Base-by-base conservation (phyloP, 2,329 filamentous ascomycete species). In the Magnaporthales sp. region DNA sequence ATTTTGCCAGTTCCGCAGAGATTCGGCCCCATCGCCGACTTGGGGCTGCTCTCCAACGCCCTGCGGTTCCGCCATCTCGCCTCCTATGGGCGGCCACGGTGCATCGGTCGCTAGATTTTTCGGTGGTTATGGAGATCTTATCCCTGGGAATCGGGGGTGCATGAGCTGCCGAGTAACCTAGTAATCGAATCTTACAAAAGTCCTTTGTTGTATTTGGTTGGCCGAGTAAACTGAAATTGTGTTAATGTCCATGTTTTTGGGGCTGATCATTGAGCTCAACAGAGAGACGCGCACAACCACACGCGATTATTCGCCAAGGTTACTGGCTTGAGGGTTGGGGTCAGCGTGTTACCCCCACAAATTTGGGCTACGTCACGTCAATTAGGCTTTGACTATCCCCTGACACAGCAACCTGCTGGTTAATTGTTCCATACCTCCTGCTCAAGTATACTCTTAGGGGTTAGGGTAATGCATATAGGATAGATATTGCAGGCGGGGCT, bases 1-100 rank as follows among this genome's bases (percentile, higher is more conserved):
- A 19, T 75, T 75, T 61, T 75, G 68, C 86, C 86, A 86, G 69
- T 82, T 78, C 66, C 71, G 71, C 61, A 68, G 2, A 26, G 54
- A 22, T 6, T 58, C 54, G 54, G n/a, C 11, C 54, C n/a, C 54
- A 5, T 58, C 54, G 54, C 54, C 54, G 54, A 8, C 9, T 26
- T 22, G n/a, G 22, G n/a, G 22, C 9, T 58, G 10, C 54, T 22
- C 54, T 26, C 24, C 54, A 26, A 58, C n/a, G 8, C 54, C 54
- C 54, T 58, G 54, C 54, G 54, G 8, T 26, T 58, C 54, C 54
- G 54, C 54, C 54, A 58, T 58, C 54, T 58, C 54, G 54, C 22
- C 54, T 58, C 54, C 54, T 26, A 58, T 8, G n/a, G 54, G 54
- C 54, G 54, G 54, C 54, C 54, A 58, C 54, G 54, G 54, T n/a